These are phyloP conservation scores for Hericium erinaceus DNA, from an alignment of 768 basidiomycete species.

Conservation along the genomic window DNA sequence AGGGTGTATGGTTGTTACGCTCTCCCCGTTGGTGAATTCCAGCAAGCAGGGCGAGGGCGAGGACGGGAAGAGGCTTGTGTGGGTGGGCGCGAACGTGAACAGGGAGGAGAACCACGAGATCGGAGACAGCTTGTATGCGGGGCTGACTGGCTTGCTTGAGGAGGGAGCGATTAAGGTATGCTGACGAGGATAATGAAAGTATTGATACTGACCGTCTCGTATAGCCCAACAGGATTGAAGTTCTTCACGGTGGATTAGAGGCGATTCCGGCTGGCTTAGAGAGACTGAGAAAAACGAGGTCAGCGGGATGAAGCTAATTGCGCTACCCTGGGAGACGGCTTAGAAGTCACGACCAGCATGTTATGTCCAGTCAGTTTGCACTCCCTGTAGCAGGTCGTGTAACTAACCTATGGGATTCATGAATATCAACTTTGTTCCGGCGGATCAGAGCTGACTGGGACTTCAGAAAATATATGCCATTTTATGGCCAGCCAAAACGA, in stretches of 20 bases:
- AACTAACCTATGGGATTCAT: too few species aligned
- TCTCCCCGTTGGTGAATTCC: neutral
- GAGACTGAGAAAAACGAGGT: constrained; percentile 7
- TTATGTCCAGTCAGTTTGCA: too few species aligned
- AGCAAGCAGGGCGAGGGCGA: neutral
- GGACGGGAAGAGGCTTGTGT: neutral
- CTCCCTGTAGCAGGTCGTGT: too few species aligned
- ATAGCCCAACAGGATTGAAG: neutral
- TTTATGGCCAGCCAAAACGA: too few species aligned
- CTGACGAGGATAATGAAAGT: constrained; percentile 2
- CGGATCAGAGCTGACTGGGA: too few species aligned
- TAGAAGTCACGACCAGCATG: too few species aligned
- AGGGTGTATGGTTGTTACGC: constrained; percentile 5
- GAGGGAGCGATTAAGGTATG: constrained; percentile 2
- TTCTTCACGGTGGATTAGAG: too few species aligned
- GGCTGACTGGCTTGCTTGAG: constrained; percentile 1
- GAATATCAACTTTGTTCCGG: too few species aligned
- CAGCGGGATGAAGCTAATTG: constrained; percentile 20
- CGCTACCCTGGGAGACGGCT: neutral
- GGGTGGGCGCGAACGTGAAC: neutral
- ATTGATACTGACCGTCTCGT: constrained; percentile 13
- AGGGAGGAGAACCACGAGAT: neutral
- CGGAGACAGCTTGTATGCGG: constrained; percentile 2
- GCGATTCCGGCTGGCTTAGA: too few species aligned
- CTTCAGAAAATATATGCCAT: too few species aligned